Conservation (phyloP, 129 eudicot species). For the Dittrichia graveolens region DNA sequence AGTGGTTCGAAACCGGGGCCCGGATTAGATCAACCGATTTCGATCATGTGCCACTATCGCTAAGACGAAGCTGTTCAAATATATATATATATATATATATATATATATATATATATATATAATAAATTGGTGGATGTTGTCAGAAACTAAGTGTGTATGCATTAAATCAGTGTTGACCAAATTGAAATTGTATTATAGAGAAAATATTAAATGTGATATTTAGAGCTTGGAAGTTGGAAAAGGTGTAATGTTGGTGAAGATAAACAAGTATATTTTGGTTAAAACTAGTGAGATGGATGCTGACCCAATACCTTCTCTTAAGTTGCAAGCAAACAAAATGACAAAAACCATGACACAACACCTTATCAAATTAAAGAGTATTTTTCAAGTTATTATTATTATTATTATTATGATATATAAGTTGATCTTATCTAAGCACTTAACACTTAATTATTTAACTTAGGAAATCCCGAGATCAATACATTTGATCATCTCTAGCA, state of each 20-base stretch:
- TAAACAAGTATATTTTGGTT: constrained; percentile 14
- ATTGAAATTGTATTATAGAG: background rate
- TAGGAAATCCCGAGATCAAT: no score
- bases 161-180: constrained; percentile 23
- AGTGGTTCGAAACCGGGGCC: no score
- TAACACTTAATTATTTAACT: background rate
- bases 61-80: no score
- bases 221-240: constrained; percentile 6
- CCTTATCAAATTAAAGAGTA: constrained; percentile 26
- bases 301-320: constrained; percentile 37
- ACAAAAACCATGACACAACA: constrained; percentile 24
- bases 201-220: background rate
- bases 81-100: no score
- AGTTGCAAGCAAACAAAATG: constrained; percentile 34
- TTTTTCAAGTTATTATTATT: constrained; percentile 12
- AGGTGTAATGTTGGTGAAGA: constrained; percentile 23
- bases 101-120: no score
- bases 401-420: background rate
- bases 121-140: constrained; percentile 30
- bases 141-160: constrained; percentile 1
- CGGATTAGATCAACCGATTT: no score
- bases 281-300: constrained; percentile 33
- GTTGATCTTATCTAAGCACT: background rate
- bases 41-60: no score
- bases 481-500: no score